Evolutionary conservation across 2,329 filamentous ascomycete genomes (phyloP).

Genomic region (Fusarium newnesense): DNA sequence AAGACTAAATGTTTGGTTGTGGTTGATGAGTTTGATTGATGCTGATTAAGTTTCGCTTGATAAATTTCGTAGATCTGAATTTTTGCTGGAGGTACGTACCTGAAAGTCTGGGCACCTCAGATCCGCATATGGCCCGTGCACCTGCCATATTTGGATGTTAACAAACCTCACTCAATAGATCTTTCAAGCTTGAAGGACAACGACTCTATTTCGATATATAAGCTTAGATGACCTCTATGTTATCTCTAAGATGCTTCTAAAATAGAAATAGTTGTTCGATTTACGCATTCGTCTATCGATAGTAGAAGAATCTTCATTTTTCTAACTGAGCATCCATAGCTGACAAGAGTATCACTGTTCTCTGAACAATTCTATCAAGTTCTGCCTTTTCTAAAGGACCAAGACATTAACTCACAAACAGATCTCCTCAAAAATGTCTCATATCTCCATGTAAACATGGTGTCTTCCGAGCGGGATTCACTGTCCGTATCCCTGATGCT

Average conservation of each 20-base stretch:
- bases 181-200: neutral
- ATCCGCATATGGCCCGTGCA: conserved; percentile 14
- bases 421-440: neutral
- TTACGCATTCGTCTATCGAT: rapidly evolving
- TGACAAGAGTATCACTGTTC: neutral
- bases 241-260: rapidly evolving
- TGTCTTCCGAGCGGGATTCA: conserved; percentile 3
- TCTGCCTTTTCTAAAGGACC: neutral
- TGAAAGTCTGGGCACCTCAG: neutral
- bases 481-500: conserved; percentile 2
- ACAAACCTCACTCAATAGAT: neutral
- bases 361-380: neutral
- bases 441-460: neutral
- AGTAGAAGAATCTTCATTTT: neutral
- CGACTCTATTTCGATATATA: neutral
- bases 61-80: conserved; percentile 26
- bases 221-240: neutral
- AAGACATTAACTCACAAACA: neutral
- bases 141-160: conserved; percentile 6
- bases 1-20: conserved; percentile 1
- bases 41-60: conserved; percentile 12
- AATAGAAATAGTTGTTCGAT: rapidly evolving
- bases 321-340: neutral
- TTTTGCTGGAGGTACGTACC: conserved; percentile 30
- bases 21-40: conserved; percentile 23